phyloP scores from a whole-genome alignment of 2,329 filamentous ascomycete genomes.

The Thelonectria discophora region DNA sequence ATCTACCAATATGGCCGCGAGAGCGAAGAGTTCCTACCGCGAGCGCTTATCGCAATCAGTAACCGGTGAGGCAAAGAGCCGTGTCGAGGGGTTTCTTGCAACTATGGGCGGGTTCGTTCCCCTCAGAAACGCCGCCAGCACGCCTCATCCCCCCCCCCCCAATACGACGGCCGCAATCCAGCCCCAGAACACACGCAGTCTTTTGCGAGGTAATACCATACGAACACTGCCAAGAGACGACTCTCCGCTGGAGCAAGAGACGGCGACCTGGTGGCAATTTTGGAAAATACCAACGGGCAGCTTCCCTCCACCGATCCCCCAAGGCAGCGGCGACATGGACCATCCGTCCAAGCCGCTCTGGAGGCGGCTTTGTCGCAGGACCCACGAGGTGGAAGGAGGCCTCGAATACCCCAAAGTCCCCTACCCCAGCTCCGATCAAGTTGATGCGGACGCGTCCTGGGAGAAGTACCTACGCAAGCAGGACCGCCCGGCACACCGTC shows the following conservation, averaged over 20 bases:
- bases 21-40: background rate
- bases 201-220: constrained; percentile 57
- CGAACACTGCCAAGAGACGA: constrained; percentile 59
- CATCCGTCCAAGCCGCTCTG: constrained; percentile 59
- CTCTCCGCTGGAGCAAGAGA: constrained; percentile 53
- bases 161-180: background rate
- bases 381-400: too few relatives aligned
- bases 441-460: constrained; percentile 77
- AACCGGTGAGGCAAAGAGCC: background rate
- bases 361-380: too few relatives aligned
- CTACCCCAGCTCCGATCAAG: constrained; percentile 64
- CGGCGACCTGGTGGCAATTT: constrained; percentile 66
- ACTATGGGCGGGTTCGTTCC: background rate
- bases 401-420: constrained; percentile 58
- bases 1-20: background rate
- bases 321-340: constrained; percentile 53
- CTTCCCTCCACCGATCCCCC: constrained; percentile 68
- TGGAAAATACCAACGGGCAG: constrained; percentile 70
- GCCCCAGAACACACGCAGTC: background rate
- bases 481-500: constrained; percentile 83
- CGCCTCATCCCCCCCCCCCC: background rate
- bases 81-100: background rate
- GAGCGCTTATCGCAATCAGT: background rate
- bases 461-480: constrained; percentile 81
- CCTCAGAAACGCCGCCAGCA: background rate